Base-by-base conservation (phyloP, 345 rosid genomes). In the Ceriops zippeliana region DNA sequence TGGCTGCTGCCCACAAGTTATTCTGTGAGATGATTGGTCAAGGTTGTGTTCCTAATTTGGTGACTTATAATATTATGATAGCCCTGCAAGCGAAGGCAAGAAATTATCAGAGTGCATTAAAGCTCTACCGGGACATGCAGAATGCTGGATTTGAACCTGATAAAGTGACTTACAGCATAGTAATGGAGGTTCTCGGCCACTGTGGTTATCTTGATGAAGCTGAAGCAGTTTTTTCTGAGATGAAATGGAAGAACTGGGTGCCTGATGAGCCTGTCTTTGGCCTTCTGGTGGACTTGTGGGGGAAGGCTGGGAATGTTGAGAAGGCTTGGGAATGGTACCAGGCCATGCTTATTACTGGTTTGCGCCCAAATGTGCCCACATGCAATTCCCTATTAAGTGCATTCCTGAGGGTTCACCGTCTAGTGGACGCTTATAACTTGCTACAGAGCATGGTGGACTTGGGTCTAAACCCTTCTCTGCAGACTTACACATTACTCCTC, bases 141-240 rank as follows among this genome's bases (percentile, higher is more conserved):
- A 80, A 59, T 73, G 93, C 87, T 30, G 98, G 98, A 49, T 89
- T 86, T 75, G 84, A 82, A 78, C 97, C 98, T 28, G 98, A 93
- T 76, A 93, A 90, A 76, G 92, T 93, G 76, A 90, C 91, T 1
- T 93, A 90, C 71, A 90, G 93, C 73, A 90, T 93, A 70, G 87
- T 93, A 56, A 93, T 93, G 96, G 98, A 90, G 83, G 98, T 84
- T 73, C 97, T 93, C 52, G 98, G 98, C 69, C 97, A 90, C 59
- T 87, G 87, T 74, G 98, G 97, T 34, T 78, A 79, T 80, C 93
- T 90, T 35, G 91, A 87, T 70, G 98, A 90, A 81, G 92, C 92
- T 34, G 97, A 93, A 79, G 89, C 82, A 51, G 78, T 93, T 76
- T 93, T 89, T 70, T 54, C 69, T 26, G 92, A 87, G 84, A 93